Percentiles rank a stretch among this genome's conserved stretches.
These are phyloP conservation scores for Tetrapisispora pingtungensis DNA, from an alignment of 805 yeast genomes.

Conservation along the genomic window DNA sequence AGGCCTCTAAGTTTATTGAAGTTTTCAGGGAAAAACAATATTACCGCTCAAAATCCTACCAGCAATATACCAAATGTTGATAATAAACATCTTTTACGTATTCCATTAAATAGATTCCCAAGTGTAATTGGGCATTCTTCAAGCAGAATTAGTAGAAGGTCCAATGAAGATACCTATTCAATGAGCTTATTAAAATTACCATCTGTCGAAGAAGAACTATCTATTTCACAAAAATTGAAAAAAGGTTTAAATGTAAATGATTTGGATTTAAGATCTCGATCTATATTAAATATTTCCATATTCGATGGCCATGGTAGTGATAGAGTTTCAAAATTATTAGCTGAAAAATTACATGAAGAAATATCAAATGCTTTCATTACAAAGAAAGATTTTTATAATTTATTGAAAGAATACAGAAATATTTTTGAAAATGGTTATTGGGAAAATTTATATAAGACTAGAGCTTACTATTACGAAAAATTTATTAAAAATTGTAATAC, in stretches of 20 bases:
- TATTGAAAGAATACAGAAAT: constrained; percentile 46
- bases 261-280: constrained; percentile 15
- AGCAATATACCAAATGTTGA: background rate
- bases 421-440: constrained; percentile 75
- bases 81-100: constrained; percentile 10
- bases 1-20: constrained; percentile 14
- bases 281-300: constrained; percentile 59
- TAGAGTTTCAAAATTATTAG: constrained; percentile 50
- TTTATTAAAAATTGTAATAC: constrained; percentile 28
- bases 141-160: constrained; percentile 62
- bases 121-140: constrained; percentile 61
- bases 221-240: constrained; percentile 2
- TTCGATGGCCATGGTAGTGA: constrained; percentile 96
- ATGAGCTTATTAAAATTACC: constrained; percentile 52
- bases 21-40: background rate
- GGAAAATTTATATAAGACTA: constrained; percentile 58
- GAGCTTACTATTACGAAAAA: constrained; percentile 27
- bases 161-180: constrained; percentile 74
- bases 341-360: constrained; percentile 40
- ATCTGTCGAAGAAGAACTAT: constrained; percentile 20
- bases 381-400: constrained; percentile 30
- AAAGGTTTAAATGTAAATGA: constrained; percentile 2
- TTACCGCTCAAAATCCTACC: background rate
- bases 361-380: constrained; percentile 36
- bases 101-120: constrained; percentile 24